phyloP scores from a whole-genome alignment of 768 basidiomycete genomes.

The Phanerodontia chrysosporium region DNA sequence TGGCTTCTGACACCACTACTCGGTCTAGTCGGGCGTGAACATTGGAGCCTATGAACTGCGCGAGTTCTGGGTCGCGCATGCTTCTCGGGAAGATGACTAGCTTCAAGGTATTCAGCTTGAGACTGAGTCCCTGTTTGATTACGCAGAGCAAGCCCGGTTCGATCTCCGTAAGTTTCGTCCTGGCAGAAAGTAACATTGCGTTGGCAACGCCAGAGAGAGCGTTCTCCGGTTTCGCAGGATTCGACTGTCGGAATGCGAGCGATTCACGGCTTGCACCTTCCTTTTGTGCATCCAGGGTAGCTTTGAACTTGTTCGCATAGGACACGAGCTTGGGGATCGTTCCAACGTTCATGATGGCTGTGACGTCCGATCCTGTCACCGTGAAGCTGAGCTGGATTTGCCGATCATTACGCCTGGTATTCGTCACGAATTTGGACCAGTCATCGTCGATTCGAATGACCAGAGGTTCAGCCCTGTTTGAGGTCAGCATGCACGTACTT shows the following conservation, averaged over 20 bases:
- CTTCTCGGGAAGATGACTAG: constrained; percentile 76
- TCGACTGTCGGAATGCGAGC: constrained; percentile 66
- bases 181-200: constrained; percentile 75
- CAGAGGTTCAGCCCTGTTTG: constrained; percentile 68
- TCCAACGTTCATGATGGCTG: constrained; percentile 63
- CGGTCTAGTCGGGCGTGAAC: constrained; percentile 72
- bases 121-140: constrained; percentile 70
- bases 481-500: not conserved
- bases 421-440: constrained; percentile 56
- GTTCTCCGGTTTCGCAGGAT: constrained; percentile 71
- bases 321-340: constrained; percentile 76
- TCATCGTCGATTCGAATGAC: constrained; percentile 74
- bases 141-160: constrained; percentile 55
- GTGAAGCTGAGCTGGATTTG: constrained; percentile 72
- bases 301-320: constrained; percentile 70
- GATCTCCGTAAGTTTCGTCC: constrained; percentile 64
- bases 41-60: constrained; percentile 64
- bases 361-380: constrained; percentile 64
- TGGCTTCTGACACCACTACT: constrained; percentile 44
- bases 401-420: constrained; percentile 38
- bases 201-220: constrained; percentile 83
- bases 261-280: constrained; percentile 79
- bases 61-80: constrained; percentile 74
- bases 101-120: constrained; percentile 59
- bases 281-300: constrained; percentile 67